These are phyloP conservation scores for Castanea mollissima DNA, from an alignment of 306 rosid species.

Conservation along the genomic window DNA sequence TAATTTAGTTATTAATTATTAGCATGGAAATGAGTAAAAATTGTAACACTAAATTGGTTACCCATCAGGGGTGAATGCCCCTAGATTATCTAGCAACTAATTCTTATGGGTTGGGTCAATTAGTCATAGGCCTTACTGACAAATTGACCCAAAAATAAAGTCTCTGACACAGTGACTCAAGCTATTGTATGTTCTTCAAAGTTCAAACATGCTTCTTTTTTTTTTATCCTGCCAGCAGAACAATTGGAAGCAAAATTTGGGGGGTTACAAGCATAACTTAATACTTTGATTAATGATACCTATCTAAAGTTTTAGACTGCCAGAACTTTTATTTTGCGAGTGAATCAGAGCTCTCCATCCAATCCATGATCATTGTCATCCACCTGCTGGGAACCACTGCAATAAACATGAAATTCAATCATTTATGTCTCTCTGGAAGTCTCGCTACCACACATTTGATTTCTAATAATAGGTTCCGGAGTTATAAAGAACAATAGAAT, in stretches of 20 bases:
- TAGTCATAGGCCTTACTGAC: no score
- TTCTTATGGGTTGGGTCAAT: no score
- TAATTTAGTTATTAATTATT: no score
- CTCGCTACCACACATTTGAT: neutral
- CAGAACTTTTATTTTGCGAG: neutral
- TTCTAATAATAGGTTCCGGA: neutral
- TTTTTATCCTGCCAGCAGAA: neutral
- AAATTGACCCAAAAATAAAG: neutral
- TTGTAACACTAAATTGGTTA: no score
- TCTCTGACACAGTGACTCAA: neutral
- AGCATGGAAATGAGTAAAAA: no score
- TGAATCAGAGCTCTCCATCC: conserved; percentile 57
- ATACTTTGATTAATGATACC: neutral
- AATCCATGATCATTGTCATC: conserved; percentile 30
- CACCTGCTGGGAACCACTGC: conserved; percentile 39
- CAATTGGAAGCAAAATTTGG: neutral
- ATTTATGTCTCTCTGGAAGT: neutral
- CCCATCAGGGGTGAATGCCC: no score
- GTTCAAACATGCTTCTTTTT: no score
- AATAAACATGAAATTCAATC: conserved; percentile 15
- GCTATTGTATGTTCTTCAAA: neutral
- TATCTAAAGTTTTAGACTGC: neutral
- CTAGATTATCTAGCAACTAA: no score
- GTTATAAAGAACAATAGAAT: no score
- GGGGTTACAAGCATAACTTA: neutral